These are phyloP conservation scores for Candida frijolesensis DNA, from an alignment of 1,139 yeast genomes.

Conservation along the genomic window DNA sequence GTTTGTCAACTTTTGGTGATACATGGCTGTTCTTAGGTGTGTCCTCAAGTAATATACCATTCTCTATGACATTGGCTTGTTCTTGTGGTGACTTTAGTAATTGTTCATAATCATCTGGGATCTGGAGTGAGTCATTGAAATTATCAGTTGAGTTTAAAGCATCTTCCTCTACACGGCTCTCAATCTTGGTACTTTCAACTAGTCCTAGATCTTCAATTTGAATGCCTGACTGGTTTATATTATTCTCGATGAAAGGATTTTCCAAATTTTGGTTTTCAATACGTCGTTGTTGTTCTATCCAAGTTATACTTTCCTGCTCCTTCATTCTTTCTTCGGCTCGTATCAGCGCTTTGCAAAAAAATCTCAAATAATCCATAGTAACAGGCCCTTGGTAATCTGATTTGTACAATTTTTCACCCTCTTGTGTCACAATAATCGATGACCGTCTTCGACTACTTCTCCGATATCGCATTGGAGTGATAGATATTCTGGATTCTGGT, in stretches of 20 bases:
- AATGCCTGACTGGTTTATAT: background rate
- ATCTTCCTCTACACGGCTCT: background rate
- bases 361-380: constrained; percentile 40
- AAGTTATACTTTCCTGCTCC: no score
- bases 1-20: background rate
- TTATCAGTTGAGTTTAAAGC: background rate
- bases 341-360: constrained; percentile 35
- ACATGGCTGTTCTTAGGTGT: background rate
- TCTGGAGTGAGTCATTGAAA: constrained; percentile 10
- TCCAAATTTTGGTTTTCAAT: constrained; percentile 13
- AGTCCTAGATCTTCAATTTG: background rate
- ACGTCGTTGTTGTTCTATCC: no score
- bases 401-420: constrained; percentile 29
- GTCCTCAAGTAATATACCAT: background rate
- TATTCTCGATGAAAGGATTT: background rate
- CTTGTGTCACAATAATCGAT: constrained; percentile 20
- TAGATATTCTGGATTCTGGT: background rate
- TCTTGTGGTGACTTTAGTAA: constrained; percentile 6
- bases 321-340: constrained; percentile 14
- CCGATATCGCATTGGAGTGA: constrained; percentile 4
- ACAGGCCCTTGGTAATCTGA: constrained; percentile 41
- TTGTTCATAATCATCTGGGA: constrained; percentile 10
- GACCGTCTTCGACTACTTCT: constrained; percentile 8
- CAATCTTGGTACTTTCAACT: background rate
- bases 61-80: background rate